These are phyloP conservation scores for Herpetomonas samuelpessoai DNA, from an alignment of 208 protist genomes.

Conservation along the genomic window DNA sequence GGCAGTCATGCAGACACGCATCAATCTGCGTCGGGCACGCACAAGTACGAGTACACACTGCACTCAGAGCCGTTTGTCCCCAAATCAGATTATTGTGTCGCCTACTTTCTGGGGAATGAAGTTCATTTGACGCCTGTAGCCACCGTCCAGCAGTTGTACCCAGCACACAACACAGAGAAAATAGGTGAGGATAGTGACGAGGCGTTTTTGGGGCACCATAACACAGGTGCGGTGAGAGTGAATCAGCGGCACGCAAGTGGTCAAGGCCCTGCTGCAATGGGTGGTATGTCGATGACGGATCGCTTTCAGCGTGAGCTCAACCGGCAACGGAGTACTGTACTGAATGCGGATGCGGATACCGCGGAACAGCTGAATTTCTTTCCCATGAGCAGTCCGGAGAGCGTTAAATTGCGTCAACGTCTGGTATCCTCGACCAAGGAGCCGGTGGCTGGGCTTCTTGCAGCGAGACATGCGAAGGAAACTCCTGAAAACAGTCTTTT, in stretches of 20 bases:
- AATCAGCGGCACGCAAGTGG: slow-evolving; percentile 38
- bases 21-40: background rate
- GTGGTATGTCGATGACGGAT: slow-evolving; percentile 49
- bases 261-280: slow-evolving; percentile 21
- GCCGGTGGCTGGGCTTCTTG: slow-evolving; percentile 1
- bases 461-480: background rate
- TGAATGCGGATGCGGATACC: slow-evolving; percentile 61
- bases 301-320: slow-evolving; percentile 64
- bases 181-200: background rate
- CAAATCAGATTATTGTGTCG: slow-evolving; percentile 70
- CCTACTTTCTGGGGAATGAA: slow-evolving; percentile 39
- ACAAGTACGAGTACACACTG: slow-evolving; percentile 60
- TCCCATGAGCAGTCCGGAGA: slow-evolving; percentile 45
- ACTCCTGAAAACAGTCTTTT: slow-evolving; percentile 69
- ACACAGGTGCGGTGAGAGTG: slow-evolving; percentile 6
- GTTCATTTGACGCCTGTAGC: slow-evolving; percentile 75
- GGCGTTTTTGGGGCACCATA: background rate
- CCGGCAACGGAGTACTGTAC: slow-evolving; percentile 66
- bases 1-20: background rate
- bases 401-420: slow-evolving; percentile 37
- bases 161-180: slow-evolving; percentile 5
- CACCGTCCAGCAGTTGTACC: slow-evolving; percentile 40
- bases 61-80: slow-evolving; percentile 65
- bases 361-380: slow-evolving; percentile 59
- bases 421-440: slow-evolving; percentile 45